Evolutionary conservation across 2,329 filamentous ascomycete genomes (phyloP), one percentile per base, ranked within the genome.

Genomic region (Colletotrichum chrysophilum): DNA sequence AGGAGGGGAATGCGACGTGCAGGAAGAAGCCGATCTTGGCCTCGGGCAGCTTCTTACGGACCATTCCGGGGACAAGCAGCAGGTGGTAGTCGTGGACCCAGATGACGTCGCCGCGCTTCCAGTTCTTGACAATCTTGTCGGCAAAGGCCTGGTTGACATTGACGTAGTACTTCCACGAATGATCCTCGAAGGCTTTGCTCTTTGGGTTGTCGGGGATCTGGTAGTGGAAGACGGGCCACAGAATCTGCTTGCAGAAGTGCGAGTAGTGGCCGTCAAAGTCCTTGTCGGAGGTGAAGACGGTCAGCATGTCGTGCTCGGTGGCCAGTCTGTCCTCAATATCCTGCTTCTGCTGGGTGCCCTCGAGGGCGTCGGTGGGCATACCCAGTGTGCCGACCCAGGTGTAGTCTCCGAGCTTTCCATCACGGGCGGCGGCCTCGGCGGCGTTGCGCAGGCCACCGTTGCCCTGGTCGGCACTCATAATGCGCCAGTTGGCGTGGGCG

Each of bases 211-310:
- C 97, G 0, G 96, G 97, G 75, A 98, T 98, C 85, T 98, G 96
- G 84, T 98, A 98, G 85, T 98, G 96, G 85, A 98, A 98, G 76
- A 98, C 96, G 2, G 96, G 96, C 96, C 96, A 98, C 8, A 98
- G 89, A 71, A 98, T 98, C 82, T 96, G 95, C 87, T 98, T 98
- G 92, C 96, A 98, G 83, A 97, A 98, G 85, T 98, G 96, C 14
- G 94, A 92, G 82, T 98, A 98, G 85, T 98, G 96, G 2, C 96
- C 96, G 81, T 98, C 94, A 82, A 98, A 96, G 84, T 98, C 96
- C 82, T 94, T 95, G 86, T 98, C 96, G 76, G 92, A 94, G 84
- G 95, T 94, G 83, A 94, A 98, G 38, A 98, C 96, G 4, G 94
- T 92, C 78, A 98, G 85, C 80, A 95, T 96, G 79, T 97, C 92